A percentile compares a stretch with the other conserved stretches of the same genome.
These are phyloP conservation scores for Colletotrichum limetticola DNA, from an alignment of 2,329 filamentous ascomycete species.

Conservation along the genomic window DNA sequence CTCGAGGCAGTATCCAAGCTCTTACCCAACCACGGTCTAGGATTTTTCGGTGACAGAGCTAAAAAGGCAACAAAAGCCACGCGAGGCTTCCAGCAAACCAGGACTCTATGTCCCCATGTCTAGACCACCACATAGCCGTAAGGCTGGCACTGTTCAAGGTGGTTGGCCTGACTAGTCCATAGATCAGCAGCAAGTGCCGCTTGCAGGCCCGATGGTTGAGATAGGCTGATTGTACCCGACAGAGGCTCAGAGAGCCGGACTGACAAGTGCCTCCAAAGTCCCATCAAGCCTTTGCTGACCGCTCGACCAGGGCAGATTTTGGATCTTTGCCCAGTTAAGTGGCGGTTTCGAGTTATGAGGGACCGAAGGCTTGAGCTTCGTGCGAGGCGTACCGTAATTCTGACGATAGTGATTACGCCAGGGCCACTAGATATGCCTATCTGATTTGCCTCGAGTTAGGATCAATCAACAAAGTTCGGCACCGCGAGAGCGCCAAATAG, in stretches of 20 bases:
- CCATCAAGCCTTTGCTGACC: conserved; percentile 1
- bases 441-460: not conserved
- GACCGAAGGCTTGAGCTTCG: not conserved
- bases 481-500: not conserved
- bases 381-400: not conserved
- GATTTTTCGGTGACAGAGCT: not conserved
- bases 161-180: not conserved
- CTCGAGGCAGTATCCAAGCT: not conserved
- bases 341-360: not conserved
- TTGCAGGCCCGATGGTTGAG: not conserved
- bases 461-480: not conserved
- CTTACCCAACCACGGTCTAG: not conserved
- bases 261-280: not conserved
- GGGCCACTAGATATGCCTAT: not conserved
- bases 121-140: conserved; percentile 9
- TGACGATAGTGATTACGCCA: conserved; percentile 6
- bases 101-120: not conserved
- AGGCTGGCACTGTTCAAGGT: conserved; percentile 2
- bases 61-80: not conserved
- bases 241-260: not conserved
- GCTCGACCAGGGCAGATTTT: not conserved
- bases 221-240: not conserved
- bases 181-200: not conserved
- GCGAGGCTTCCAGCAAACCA: not conserved
- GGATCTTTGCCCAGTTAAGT: not conserved